These are phyloP conservation scores for Elongisporangium senticosum DNA, from an alignment of 352 stramenopile species.

Conservation along the genomic window DNA sequence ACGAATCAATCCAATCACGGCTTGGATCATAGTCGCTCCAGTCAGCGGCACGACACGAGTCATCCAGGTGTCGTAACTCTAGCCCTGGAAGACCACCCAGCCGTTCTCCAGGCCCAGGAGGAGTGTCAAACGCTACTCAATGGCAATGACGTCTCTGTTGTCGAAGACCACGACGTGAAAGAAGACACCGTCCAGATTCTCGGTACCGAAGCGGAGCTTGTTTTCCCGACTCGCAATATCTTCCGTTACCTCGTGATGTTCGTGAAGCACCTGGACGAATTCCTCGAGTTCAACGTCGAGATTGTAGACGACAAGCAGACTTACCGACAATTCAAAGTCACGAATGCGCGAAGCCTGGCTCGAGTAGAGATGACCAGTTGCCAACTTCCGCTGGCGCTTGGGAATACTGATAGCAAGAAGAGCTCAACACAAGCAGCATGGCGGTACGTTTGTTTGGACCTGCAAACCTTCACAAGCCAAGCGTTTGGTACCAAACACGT, in stretches of 20 bases:
- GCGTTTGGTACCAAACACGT: slow-evolving; percentile 72
- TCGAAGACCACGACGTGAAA: slow-evolving; percentile 72
- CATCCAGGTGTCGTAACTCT: slow-evolving; percentile 25
- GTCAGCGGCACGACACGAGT: neutral
- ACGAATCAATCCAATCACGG: slow-evolving; percentile 6
- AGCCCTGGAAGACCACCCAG: slow-evolving; percentile 41
- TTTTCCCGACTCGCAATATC: slow-evolving; percentile 61
- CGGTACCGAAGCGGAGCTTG: slow-evolving; percentile 58
- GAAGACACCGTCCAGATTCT: slow-evolving; percentile 75
- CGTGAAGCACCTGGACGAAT: slow-evolving; percentile 73
- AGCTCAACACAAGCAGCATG: slow-evolving; percentile 22
- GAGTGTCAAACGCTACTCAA: slow-evolving; percentile 59
- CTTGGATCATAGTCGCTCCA: slow-evolving; percentile 10
- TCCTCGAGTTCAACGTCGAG: slow-evolving; percentile 65
- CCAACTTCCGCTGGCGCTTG: slow-evolving; percentile 61
- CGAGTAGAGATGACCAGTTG: slow-evolving; percentile 42
- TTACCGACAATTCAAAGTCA: slow-evolving; percentile 55
- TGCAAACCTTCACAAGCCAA: slow-evolving; percentile 58
- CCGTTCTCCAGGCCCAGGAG: slow-evolving; percentile 44
- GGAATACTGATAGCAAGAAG: slow-evolving; percentile 1
- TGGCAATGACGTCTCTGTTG: slow-evolving; percentile 56
- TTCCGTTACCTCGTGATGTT: slow-evolving; percentile 83
- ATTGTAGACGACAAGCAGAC: slow-evolving; percentile 62
- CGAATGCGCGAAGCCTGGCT: slow-evolving; percentile 67
- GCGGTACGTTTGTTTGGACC: slow-evolving; percentile 73